Base-by-base conservation (phyloP, 331 rosid species). In the Saraca asoca region DNA sequence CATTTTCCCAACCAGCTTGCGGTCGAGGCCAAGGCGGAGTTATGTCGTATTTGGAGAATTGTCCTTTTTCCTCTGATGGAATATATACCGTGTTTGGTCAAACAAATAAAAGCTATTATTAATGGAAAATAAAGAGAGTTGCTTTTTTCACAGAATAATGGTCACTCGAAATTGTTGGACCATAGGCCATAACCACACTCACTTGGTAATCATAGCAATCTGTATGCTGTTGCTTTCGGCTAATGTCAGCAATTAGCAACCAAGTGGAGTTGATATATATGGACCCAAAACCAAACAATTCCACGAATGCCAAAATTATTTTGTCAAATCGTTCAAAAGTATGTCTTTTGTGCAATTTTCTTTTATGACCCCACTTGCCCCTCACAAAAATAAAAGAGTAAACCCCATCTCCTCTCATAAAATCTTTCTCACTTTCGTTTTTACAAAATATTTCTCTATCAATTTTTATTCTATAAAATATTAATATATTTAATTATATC, bases 81-180 rank as follows among this genome's bases (percentile, higher is more conserved):
- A 71, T 71, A 71, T 71, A 71, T 53, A 42, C 38, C 1, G 12
- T 58, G 51, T 33, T 58, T 70, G 51, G 81, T 34, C 60, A 71
- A 71, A 77, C 53, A 51, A 65, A 39, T 18, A 33, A 65, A 76
- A 58, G 81, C 9, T 64, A 35, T 24, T 24, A 3, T 41, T 74
- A 51, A 66, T 60, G 46, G 71, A 63, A 53, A 51, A 59, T 58
- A 74, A 41, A 33, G 6, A 29, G 60, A 46, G 54, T 69, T 68
- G 85, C 54, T 37, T 58, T 57, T 59, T 42, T 34, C 45, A 8
- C 20, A 37, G 49, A 56, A 69, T 38, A 60, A 69, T 72, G 29
- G 74, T 71, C 77, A 61, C 68, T 77, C 78, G 37, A 45, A 64
- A n/a, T 11, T 18, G 15, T 29, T 69, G 78, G 85, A 59, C 70